These are phyloP conservation scores for Chimonanthus salicifolius DNA, from an alignment of 164 flowering plant species.

Conservation along the genomic window DNA sequence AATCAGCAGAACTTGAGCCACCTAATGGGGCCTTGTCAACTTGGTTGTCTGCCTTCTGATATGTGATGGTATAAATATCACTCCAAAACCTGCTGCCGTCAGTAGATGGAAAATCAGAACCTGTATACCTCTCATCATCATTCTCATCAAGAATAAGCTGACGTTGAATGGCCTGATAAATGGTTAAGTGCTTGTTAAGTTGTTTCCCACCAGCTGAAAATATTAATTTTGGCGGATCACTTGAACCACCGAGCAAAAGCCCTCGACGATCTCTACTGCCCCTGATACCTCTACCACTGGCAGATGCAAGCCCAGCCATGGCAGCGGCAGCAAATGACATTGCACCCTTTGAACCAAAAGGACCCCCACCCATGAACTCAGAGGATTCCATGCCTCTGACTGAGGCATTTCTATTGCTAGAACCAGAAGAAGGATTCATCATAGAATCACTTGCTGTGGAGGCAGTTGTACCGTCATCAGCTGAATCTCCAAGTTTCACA, in stretches of 20 bases:
- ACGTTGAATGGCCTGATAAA: constrained; percentile 90
- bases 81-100: constrained; percentile 88
- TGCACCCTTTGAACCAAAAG: constrained; percentile 79
- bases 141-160: constrained; percentile 89
- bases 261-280: constrained; percentile 86
- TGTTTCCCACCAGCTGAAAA: constrained; percentile 89
- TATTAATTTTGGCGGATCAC: constrained; percentile 66
- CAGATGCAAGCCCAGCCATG: constrained; percentile 90
- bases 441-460: constrained; percentile 53
- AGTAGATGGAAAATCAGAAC: constrained; percentile 60
- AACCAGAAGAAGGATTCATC: constrained; percentile 57
- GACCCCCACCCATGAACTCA: constrained; percentile 53
- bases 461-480: constrained; percentile 50
- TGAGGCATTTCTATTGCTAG: constrained; percentile 53
- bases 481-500: constrained; percentile 81
- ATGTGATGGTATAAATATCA: constrained; percentile 84
- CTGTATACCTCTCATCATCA: constrained; percentile 67
- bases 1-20: constrained; percentile 22
- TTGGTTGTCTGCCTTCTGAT: constrained; percentile 76
- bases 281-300: constrained; percentile 67
- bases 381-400: constrained; percentile 50
- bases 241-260: constrained; percentile 48
- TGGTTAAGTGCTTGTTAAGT: constrained; percentile 77
- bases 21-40: constrained; percentile 46
- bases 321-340: constrained; percentile 99